Evolutionary conservation across 371 early-diverging fungal genomes (phyloP).

Genomic region (Zychaea mexicana): DNA sequence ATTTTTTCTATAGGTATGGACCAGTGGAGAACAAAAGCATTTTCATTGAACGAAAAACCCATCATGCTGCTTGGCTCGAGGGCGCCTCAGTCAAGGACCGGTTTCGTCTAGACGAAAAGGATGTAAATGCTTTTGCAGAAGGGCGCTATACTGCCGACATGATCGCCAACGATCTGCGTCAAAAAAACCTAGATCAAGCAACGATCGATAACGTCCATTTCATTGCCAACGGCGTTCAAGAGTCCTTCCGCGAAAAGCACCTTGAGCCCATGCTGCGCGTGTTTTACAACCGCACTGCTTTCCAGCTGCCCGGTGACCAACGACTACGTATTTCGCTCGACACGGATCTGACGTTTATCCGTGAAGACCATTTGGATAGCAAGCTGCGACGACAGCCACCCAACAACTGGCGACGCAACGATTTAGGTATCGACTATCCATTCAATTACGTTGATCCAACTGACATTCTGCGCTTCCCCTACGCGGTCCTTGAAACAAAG

Average conservation of each 20-base stretch:
- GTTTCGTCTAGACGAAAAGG: slow-evolving; percentile 43
- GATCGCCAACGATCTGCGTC: slow-evolving; percentile 78
- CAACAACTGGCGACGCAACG: slow-evolving; percentile 89
- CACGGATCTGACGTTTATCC: slow-evolving; percentile 93
- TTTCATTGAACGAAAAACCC: slow-evolving; percentile 92
- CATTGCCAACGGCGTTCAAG: slow-evolving; percentile 74
- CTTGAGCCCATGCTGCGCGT: slow-evolving; percentile 83
- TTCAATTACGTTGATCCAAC: slow-evolving; percentile 81
- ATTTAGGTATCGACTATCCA: slow-evolving; percentile 86
- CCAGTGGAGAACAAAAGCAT: slow-evolving; percentile 66
- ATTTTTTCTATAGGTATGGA: slow-evolving; percentile 34
- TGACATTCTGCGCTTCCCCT: slow-evolving; percentile 34
- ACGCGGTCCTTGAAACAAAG: slow-evolving; percentile 33
- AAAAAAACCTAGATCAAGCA: slow-evolving; percentile 60
- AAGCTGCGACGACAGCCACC: slow-evolving; percentile 51
- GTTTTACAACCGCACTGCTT: slow-evolving; percentile 95
- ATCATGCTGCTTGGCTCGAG: slow-evolving; percentile 90
- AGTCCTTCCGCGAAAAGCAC: slow-evolving; percentile 65
- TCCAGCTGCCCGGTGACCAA: slow-evolving; percentile 94
- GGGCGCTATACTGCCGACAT: slow-evolving; percentile 87
- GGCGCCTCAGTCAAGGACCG: slow-evolving; percentile 75
- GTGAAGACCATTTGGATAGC: slow-evolving; percentile 67
- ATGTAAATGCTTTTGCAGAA: slow-evolving; percentile 45
- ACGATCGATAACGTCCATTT: slow-evolving; percentile 68
- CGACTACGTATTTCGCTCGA: slow-evolving; percentile 93